Conservation (phyloP, 2,329 filamentous ascomycete genomes). For the Aurifilum marmelostoma region DNA sequence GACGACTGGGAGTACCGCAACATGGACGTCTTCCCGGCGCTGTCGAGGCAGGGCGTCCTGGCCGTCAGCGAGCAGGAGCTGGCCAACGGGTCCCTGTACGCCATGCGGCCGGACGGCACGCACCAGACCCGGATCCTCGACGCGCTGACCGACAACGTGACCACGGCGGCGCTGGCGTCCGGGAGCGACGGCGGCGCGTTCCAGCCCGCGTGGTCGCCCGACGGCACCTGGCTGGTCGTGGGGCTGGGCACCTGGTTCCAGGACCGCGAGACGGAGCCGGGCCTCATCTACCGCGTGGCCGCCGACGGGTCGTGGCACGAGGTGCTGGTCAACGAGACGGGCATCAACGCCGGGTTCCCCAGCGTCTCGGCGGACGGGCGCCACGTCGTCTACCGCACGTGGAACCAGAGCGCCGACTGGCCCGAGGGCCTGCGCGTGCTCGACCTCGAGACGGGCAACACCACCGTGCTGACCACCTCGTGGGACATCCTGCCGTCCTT, state of each 20-base stretch:
- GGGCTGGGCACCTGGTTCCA: constrained; percentile 46
- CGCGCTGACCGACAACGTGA: constrained; percentile 1
- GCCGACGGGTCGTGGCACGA: constrained; percentile 29
- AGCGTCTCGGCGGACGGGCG: constrained; percentile 42
- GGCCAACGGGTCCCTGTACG: constrained; percentile 44
- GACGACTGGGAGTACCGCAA: constrained; percentile 46
- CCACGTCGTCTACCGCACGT: constrained; percentile 41
- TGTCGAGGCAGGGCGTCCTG: constrained; percentile 33
- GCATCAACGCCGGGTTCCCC: constrained; percentile 44
- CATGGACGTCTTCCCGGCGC: constrained; percentile 46
- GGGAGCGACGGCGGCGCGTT: constrained; percentile 39
- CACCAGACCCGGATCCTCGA: neutral
- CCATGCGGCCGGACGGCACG: constrained; percentile 37
- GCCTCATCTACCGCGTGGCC: constrained; percentile 22
- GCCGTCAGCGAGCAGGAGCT: constrained; percentile 45
- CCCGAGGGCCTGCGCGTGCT: constrained; percentile 40
- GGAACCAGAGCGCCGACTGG: constrained; percentile 24
- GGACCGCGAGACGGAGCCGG: constrained; percentile 34
- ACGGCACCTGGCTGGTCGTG: constrained; percentile 43
- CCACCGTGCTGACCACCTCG: constrained; percentile 37
- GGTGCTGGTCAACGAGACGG: constrained; percentile 37
- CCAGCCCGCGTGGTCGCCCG: constrained; percentile 43
- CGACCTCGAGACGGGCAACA: constrained; percentile 33
- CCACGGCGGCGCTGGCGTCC: constrained; percentile 31
- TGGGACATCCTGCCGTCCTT: constrained; percentile 45